A percentile compares a stretch with the other conserved stretches of the same genome.
These are phyloP conservation scores for Nicotiana noctiflora DNA, from an alignment of 257 asterid genomes.

Conservation along the genomic window DNA sequence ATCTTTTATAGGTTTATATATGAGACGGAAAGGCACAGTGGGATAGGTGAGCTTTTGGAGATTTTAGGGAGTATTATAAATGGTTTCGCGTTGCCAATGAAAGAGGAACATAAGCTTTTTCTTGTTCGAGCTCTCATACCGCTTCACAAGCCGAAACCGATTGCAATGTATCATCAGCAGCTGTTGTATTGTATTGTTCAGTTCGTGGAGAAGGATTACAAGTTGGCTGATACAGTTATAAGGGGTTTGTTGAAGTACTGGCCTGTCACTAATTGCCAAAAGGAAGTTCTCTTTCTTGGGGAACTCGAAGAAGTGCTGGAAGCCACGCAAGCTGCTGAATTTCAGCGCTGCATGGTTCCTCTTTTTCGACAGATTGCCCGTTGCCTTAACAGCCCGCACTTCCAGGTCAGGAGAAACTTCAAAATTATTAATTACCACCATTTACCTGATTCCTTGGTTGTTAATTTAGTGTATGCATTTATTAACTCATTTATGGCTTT, in stretches of 20 bases:
- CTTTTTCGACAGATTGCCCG: conserved; percentile 69
- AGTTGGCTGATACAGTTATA: conserved; percentile 59
- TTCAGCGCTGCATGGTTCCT: conserved; percentile 71
- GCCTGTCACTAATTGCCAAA: conserved; percentile 70
- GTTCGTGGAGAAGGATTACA: conserved; percentile 77
- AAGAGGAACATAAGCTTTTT: conserved; percentile 91
- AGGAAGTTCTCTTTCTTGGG: conserved; percentile 77
- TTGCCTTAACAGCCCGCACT: conserved; percentile 67
- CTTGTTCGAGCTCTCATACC: conserved; percentile 78
- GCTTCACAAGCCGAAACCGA: conserved; percentile 68
- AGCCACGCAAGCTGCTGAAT: conserved; percentile 56
- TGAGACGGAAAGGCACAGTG: conserved; percentile 70
- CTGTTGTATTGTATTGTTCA: conserved; percentile 59
- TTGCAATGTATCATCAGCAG: conserved; percentile 66
- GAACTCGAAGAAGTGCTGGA: conserved; percentile 83
- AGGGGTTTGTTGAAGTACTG: conserved; percentile 80
- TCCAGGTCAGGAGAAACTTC: conserved; percentile 47
- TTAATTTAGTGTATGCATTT: background rate
- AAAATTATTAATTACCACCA: background rate
- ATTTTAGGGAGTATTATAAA: conserved; percentile 82
- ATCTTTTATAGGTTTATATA: conserved; percentile 67
- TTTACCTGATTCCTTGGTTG: background rate
- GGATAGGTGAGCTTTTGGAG: conserved; percentile 84
- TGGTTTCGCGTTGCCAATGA: conserved; percentile 92
- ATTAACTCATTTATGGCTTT: background rate